Evolutionary conservation across 805 yeast species (phyloP).

Genomic region (Yueomyces sp.): DNA sequence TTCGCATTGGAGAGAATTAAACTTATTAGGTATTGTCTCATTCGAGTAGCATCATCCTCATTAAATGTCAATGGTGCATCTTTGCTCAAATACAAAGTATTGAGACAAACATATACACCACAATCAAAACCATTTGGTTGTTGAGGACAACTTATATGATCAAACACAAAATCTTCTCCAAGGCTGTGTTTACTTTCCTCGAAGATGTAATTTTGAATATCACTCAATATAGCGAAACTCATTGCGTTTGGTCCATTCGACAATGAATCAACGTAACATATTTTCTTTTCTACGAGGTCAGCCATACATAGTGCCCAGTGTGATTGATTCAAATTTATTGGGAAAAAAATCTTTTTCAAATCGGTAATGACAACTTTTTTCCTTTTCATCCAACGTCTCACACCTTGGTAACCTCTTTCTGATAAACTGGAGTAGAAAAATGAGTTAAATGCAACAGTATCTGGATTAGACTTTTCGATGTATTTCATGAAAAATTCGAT

Average conservation of each 20-base stretch:
- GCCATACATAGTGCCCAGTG: constrained; percentile 90
- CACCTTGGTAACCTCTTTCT: constrained; percentile 66
- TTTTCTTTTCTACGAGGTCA: constrained; percentile 43
- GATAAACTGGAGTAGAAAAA: constrained; percentile 71
- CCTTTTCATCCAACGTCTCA: constrained; percentile 71
- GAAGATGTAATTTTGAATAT: constrained; percentile 46
- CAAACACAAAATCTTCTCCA: constrained; percentile 23
- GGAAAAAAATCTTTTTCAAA: constrained; percentile 59
- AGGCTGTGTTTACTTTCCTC: constrained; percentile 42
- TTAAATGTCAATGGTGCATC: constrained; percentile 37
- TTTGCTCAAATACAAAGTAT: constrained; percentile 47
- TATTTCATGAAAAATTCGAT: constrained; percentile 64
- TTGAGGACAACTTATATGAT: constrained; percentile 46
- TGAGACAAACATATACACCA: constrained; percentile 84
- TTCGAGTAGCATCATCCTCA: constrained; percentile 52
- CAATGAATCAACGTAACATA: constrained; percentile 71
- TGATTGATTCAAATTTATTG: constrained; percentile 65
- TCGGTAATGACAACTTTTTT: constrained; percentile 52
- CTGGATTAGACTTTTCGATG: constrained; percentile 22
- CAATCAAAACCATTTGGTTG: constrained; percentile 89
- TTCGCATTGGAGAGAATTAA: constrained; percentile 4
- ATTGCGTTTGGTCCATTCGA: constrained; percentile 25
- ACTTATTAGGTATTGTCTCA: constrained; percentile 38
- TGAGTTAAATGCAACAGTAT: constrained; percentile 66
- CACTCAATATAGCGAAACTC: constrained; percentile 27